A percentile compares a stretch with the other conserved stretches of the same genome.
Evolutionary conservation across 352 stramenopile genomes (phyloP).

Genomic region (Vaucheria bursata): DNA sequence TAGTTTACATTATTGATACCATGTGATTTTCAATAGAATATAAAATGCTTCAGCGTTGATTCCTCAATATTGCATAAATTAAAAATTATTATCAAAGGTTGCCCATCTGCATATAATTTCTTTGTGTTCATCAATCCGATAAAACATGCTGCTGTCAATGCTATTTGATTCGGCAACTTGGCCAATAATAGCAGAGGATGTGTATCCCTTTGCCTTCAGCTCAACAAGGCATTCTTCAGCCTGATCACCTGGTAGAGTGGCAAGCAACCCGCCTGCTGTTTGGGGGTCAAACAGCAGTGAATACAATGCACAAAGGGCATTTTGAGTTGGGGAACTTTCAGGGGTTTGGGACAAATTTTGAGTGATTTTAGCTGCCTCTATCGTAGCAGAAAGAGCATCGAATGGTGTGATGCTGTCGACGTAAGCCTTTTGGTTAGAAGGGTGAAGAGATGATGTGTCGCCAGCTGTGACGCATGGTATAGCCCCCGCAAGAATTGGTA

Average conservation of each 20-base stretch:
- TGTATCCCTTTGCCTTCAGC: slow-evolving; percentile 28
- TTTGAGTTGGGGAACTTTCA: too few relatives aligned
- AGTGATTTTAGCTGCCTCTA: too few relatives aligned
- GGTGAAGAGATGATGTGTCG: neutral
- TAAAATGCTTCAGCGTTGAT: too few relatives aligned
- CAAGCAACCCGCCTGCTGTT: slow-evolving; percentile 46
- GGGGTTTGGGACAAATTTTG: too few relatives aligned
- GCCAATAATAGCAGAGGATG: slow-evolving; percentile 39
- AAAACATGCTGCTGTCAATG: neutral
- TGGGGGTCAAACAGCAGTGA: slow-evolving; percentile 22
- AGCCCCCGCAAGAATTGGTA: neutral
- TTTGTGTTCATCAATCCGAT: too few relatives aligned
- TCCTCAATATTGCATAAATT: too few relatives aligned
- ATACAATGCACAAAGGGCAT: neutral
- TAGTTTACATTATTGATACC: too few relatives aligned
- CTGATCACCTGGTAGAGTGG: slow-evolving; percentile 24
- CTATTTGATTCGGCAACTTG: neutral
- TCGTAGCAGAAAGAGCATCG: too few relatives aligned
- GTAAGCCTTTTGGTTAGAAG: neutral
- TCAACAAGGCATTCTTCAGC: slow-evolving; percentile 21
- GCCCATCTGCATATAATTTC: too few relatives aligned
- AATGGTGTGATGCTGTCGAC: too few relatives aligned
- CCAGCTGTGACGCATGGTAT: neutral
- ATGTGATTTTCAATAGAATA: too few relatives aligned
- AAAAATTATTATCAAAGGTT: too few relatives aligned